Conservation (phyloP, 2,329 filamentous ascomycete species). For the Aspergillus novofumigatus region DNA sequence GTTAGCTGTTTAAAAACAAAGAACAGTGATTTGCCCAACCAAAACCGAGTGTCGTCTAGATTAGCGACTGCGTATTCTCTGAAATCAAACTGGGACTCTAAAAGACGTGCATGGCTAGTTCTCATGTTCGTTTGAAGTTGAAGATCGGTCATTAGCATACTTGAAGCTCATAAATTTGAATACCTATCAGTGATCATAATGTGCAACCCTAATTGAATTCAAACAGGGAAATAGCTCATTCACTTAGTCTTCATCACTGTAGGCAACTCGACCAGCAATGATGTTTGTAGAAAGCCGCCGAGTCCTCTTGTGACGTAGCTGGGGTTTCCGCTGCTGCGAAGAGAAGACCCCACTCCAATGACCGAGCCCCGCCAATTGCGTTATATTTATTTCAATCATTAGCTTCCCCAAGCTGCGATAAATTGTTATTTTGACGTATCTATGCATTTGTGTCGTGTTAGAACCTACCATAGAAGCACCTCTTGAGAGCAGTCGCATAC, state of each 20-base stretch:
- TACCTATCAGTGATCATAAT: not conserved
- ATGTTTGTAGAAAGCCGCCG: not conserved
- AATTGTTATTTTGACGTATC: not conserved
- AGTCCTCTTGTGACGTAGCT: constrained; percentile 11
- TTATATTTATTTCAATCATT: constrained; percentile 17
- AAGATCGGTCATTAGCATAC: not conserved
- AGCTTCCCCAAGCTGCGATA: not conserved
- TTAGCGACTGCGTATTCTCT: no score
- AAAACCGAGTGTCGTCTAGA: not conserved
- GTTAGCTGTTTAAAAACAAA: not conserved
- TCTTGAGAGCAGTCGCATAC: not conserved
- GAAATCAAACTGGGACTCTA: not conserved
- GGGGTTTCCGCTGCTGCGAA: constrained; percentile 2
- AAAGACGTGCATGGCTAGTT: not conserved
- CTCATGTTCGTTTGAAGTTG: not conserved
- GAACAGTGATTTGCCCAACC: not conserved
- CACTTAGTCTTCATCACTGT: not conserved
- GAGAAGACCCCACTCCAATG: constrained; percentile 22
- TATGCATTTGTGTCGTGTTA: not conserved
- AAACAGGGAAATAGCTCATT: not conserved
- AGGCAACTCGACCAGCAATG: not conserved
- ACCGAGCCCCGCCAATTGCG: constrained; percentile 18
- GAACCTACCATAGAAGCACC: not conserved
- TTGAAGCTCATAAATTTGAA: not conserved
- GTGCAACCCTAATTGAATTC: not conserved